A percentile compares a stretch with the other conserved stretches of the same genome.
Evolutionary conservation across 2,329 filamentous ascomycete species (phyloP).

Genomic region (Daldinia sp.): DNA sequence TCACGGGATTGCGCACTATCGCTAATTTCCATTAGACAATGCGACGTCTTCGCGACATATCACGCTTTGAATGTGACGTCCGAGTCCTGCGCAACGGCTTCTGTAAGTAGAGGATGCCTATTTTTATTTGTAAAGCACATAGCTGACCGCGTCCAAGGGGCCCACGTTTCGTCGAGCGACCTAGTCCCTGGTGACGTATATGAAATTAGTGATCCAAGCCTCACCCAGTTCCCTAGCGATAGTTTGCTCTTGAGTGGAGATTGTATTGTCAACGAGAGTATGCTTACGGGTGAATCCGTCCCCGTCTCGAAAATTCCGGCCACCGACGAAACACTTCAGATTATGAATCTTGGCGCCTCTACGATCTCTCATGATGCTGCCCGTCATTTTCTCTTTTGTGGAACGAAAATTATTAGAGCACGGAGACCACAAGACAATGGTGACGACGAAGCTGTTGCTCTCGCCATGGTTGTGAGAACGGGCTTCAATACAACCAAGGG

Average conservation of each 20-base stretch:
- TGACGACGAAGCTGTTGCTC: slow-evolving; percentile 86
- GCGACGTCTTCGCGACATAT: slow-evolving; percentile 88
- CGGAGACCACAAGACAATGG: slow-evolving; percentile 85
- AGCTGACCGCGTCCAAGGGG: slow-evolving; percentile 62
- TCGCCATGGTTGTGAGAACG: slow-evolving; percentile 91
- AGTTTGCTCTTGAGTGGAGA: slow-evolving; percentile 91
- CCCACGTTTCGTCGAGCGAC: slow-evolving; percentile 83
- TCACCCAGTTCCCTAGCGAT: slow-evolving; percentile 90
- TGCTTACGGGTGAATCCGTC: slow-evolving; percentile 97
- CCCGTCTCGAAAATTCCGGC: slow-evolving; percentile 92
- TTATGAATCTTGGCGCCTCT: slow-evolving; percentile 80
- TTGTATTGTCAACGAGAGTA: slow-evolving; percentile 98
- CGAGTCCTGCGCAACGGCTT: slow-evolving; percentile 94
- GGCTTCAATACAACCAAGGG: slow-evolving; percentile 99
- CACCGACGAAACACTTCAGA: slow-evolving; percentile 78
- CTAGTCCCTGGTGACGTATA: slow-evolving; percentile 96
- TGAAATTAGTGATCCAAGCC: slow-evolving; percentile 91
- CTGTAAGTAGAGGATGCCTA: slow-evolving; percentile 62
- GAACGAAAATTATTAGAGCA: slow-evolving; percentile 93
- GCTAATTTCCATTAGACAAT: slow-evolving; percentile 69
- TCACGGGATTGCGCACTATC: neutral
- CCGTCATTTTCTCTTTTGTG: slow-evolving; percentile 90
- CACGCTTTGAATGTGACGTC: slow-evolving; percentile 93
- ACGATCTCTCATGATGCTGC: slow-evolving; percentile 85
- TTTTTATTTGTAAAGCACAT: neutral